Percentiles rank a stretch among this genome's conserved stretches.
Conservation (phyloP, 306 rosid genomes). For the Prunus salicina region DNA sequence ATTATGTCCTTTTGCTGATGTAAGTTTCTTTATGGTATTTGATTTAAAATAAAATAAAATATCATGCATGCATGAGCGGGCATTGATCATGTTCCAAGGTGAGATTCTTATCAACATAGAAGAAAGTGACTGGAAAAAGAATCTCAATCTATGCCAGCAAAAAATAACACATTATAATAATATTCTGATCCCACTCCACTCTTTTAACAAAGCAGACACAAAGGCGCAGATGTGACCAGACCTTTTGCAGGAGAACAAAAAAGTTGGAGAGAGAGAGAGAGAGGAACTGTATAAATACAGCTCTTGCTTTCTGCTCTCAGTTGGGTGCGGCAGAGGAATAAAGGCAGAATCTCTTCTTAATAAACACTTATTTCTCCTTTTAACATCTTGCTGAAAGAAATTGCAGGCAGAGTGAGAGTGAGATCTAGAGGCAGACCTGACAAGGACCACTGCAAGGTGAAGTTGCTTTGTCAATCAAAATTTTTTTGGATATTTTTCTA, state of each 20-base stretch:
- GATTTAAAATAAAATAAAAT: neutral
- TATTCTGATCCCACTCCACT: constrained; percentile 66
- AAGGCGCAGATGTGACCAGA: constrained; percentile 41
- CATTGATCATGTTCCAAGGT: constrained; percentile 28
- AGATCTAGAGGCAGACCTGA: too few species aligned
- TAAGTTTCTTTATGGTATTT: constrained; percentile 10
- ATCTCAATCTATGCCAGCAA: constrained; percentile 33
- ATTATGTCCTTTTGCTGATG: constrained; percentile 1
- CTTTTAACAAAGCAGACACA: constrained; percentile 38
- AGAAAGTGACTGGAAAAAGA: constrained; percentile 45
- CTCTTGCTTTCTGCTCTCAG: constrained; percentile 15
- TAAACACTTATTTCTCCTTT: too few species aligned
- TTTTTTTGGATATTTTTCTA: constrained; percentile 22
- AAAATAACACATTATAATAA: constrained; percentile 35
- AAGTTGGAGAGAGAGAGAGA: neutral
- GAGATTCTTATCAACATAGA: constrained; percentile 41
- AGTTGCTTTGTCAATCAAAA: constrained; percentile 39
- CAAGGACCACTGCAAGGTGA: constrained; percentile 5
- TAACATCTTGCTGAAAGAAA: too few species aligned
- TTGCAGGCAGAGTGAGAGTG: too few species aligned
- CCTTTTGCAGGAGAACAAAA: constrained; percentile 6
- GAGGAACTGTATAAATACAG: neutral
- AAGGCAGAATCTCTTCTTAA: neutral
- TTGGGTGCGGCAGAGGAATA: constrained; percentile 40
- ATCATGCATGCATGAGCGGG: neutral